Percentiles rank a stretch among this genome's conserved stretches.
Evolutionary conservation across 192 early-diverging fungal genomes (phyloP).

Genomic region (Kappamyces sp.): DNA sequence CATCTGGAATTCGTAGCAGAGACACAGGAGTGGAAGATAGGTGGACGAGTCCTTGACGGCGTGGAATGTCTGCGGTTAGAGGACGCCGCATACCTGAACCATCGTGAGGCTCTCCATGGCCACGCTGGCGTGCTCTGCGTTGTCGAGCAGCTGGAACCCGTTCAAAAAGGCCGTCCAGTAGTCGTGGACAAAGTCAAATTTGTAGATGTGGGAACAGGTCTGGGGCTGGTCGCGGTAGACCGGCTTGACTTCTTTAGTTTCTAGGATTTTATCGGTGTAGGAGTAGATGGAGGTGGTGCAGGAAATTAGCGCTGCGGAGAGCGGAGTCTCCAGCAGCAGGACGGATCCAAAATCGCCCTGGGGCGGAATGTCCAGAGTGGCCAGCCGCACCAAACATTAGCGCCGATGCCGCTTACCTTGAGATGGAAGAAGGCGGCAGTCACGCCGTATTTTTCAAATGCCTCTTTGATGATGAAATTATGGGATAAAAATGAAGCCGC

Average conservation of each 20-base stretch:
- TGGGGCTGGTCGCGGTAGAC: not conserved
- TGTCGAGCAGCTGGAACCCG: slow-evolving; percentile 4
- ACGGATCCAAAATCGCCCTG: not conserved
- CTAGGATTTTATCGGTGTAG: slow-evolving; percentile 5
- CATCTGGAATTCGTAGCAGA: slow-evolving; percentile 5
- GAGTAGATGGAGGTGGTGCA: slow-evolving; percentile 13
- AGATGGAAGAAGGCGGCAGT: too few species aligned
- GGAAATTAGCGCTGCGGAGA: slow-evolving; percentile 1
- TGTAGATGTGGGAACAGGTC: not conserved
- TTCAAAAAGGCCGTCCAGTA: slow-evolving; percentile 15
- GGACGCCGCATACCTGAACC: not conserved
- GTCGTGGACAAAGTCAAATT: slow-evolving; percentile 11
- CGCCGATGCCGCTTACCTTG: too few species aligned
- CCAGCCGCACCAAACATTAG: not conserved
- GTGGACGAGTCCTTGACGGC: not conserved
- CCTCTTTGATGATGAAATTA: too few species aligned
- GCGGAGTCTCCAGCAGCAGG: slow-evolving; percentile 8
- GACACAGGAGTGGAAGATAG: slow-evolving; percentile 4
- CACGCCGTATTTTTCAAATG: too few species aligned
- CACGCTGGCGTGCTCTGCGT: slow-evolving; percentile 1
- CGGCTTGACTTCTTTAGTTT: slow-evolving; percentile 6
- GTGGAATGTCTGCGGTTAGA: not conserved
- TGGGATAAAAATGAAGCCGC: not conserved
- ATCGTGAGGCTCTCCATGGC: slow-evolving; percentile 11
- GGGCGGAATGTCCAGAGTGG: not conserved